Evolutionary conservation across 2,329 filamentous ascomycete species (phyloP), one percentile per base, ranked within the genome.

Genomic region (Calonectria pauciramosa): DNA sequence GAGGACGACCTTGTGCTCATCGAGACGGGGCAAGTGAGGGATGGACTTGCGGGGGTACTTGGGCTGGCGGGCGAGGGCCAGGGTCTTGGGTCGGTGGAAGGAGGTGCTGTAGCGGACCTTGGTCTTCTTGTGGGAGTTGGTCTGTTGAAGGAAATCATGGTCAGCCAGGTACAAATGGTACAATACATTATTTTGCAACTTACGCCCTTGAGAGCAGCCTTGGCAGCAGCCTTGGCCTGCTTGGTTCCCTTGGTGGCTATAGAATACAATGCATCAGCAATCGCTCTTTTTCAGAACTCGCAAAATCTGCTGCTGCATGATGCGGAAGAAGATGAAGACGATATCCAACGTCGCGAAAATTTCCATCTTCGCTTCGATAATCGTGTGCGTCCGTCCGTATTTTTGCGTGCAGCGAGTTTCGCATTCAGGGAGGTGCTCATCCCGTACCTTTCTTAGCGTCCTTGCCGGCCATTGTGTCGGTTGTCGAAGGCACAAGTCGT

Each of bases 21-120:
- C 97, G 85, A 99, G 95, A 84, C 96, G 94, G 83, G 96, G 94
- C 86, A 92, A 92, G 88, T 96, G 94, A 84, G 95, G 93, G 87
- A 99, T 93, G 82, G 95, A 96, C 92, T 97, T 98, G 91, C 96
- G 96, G 82, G 95, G 96, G 92, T 98, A 99, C 91, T 98, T 98
- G 88, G 96, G 96, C 66, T 93, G 88, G 86, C 97, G 95, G 83
- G 95, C 94, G 83, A 98, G 93, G 88, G 94, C 90, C 85, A 98
- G 95, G 82, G 96, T 99, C 94, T 99, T 99, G 86, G 97, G 97
- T 84, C 93, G 93, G 93, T 98, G 96, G 94, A 99, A 99, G 87
- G 94, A 96, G 83, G 96, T 98, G 87, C 92, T 96, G 86, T 92
- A 92, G 87, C 96, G 94, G 89, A 97, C 93, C 92, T 98, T 98